phyloP scores from a whole-genome alignment of 805 yeast genomes.

The Jamesozyma lodderae region DNA sequence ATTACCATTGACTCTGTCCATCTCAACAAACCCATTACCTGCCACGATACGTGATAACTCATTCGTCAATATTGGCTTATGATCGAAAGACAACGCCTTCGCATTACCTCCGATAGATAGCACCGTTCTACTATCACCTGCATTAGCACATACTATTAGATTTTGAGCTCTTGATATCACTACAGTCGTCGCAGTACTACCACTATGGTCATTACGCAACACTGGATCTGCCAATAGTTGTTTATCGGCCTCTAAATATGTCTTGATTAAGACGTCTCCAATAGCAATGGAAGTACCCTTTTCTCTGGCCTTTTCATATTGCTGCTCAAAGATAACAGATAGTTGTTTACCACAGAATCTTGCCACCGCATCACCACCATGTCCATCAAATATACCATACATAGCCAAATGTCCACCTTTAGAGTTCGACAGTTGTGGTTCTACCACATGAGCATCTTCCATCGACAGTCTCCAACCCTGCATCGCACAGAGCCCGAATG shows the following conservation, averaged over 20 bases:
- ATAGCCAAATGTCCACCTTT: conserved; percentile 50
- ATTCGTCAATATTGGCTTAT: conserved; percentile 90
- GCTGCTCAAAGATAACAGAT: conserved; percentile 54
- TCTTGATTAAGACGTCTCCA: conserved; percentile 43
- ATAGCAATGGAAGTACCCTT: not conserved
- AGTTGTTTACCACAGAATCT: conserved; percentile 73
- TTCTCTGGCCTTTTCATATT: conserved; percentile 24
- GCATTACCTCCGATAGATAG: conserved; percentile 75
- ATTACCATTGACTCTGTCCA: conserved; percentile 94
- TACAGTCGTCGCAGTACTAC: conserved; percentile 93
- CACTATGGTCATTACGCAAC: conserved; percentile 74
- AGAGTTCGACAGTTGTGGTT: conserved; percentile 20
- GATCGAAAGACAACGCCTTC: conserved; percentile 75
- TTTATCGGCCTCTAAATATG: conserved; percentile 75
- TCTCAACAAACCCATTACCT: conserved; percentile 97
- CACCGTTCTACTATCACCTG: conserved; percentile 94
- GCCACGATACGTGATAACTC: conserved; percentile 84
- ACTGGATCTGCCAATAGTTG: conserved; percentile 61
- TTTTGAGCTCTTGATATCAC: conserved; percentile 45
- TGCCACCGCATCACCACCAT: conserved; percentile 90
- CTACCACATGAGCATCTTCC: conserved; percentile 88
- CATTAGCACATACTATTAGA: conserved; percentile 69
- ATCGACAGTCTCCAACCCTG: conserved; percentile 98
- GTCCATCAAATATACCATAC: conserved; percentile 95
- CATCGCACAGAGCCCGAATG: conserved; percentile 86